phyloP scores from a whole-genome alignment of 441 rosid genomes.

The Pelargonium cotyledonis region DNA sequence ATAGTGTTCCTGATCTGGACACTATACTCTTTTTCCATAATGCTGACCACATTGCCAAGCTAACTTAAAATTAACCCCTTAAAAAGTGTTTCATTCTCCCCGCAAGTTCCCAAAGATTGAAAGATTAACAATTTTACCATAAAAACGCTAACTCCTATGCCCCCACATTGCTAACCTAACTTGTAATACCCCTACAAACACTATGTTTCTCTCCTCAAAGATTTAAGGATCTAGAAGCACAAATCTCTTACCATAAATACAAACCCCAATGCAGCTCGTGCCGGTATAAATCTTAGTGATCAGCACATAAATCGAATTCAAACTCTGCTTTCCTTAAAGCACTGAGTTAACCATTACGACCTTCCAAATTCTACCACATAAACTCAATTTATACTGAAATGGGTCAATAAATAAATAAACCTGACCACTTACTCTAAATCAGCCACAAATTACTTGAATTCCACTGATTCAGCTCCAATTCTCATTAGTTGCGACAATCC shows the following conservation, averaged over 20 bases:
- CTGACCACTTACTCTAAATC: not conserved
- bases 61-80: not conserved
- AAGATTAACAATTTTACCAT: too few relatives aligned
- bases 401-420: not conserved
- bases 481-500: not conserved
- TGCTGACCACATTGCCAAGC: not conserved
- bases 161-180: not conserved
- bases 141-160: too few relatives aligned
- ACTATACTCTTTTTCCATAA: not conserved
- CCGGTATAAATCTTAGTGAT: not conserved
- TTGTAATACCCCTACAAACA: not conserved
- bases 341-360: not conserved
- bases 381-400: not conserved
- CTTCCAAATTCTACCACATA: slow-evolving; percentile 2
- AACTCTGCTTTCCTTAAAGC: too few relatives aligned
- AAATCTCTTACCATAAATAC: not conserved
- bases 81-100: not conserved
- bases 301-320: not conserved
- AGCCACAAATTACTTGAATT: not conserved
- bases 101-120: too few relatives aligned
- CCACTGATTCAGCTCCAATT: slow-evolving; percentile 1
- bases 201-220: not conserved
- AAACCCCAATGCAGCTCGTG: not conserved
- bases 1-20: not conserved
- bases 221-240: not conserved